Evolutionary conservation across 495 filamentous ascomycete genomes (phyloP), one percentile per base, ranked within the genome.

Genomic region (Penicillium simplicissimum): DNA sequence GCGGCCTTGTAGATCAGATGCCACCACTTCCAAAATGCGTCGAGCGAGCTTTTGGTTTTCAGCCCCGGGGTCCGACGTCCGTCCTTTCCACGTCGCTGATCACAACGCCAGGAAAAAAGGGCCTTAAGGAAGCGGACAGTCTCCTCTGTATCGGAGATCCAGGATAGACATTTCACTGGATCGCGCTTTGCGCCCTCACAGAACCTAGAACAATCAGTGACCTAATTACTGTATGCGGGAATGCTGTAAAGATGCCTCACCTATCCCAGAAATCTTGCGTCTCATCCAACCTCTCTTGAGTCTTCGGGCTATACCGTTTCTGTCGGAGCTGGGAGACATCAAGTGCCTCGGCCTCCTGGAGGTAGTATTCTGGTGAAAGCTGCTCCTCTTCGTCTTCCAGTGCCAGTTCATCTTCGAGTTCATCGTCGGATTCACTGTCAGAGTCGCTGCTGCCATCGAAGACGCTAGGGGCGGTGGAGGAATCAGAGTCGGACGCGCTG

Each of bases 11-110:
- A 66, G 31, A 74, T 58, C 10, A 76, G 67, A 58, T 68, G 59
- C 66, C 63, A 78, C 65, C 63, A 71, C 58, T 79, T 79, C 74
- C 57, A 79, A 53, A 76, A 79, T 59, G 56, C 60, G 55, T 75
- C 66, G 43, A 79, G 61, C 23, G 65, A 68, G 65, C 67, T 75
- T 58, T 73, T 72, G 42, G 54, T 64, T 58, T 69, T 68, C 25
- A 76, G 70, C 23, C 70, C 70, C 19, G 62, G 64, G 33, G 54
- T 65, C n/a, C 60, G 60, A 47, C 67, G 54, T 51, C 71, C 65
- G 48, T 74, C 65, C 61, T 80, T 80, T 34, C 74, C 71, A 28
- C 64, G 62, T 63, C 67, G 64, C 42, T 61, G 34, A 57, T 75
- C 59, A 45, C 61, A 76, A 47, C 60, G 63, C 71, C 60, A 78